Base-by-base conservation (phyloP, 805 yeast genomes). In the Yamadazyma paraphyllophila region DNA sequence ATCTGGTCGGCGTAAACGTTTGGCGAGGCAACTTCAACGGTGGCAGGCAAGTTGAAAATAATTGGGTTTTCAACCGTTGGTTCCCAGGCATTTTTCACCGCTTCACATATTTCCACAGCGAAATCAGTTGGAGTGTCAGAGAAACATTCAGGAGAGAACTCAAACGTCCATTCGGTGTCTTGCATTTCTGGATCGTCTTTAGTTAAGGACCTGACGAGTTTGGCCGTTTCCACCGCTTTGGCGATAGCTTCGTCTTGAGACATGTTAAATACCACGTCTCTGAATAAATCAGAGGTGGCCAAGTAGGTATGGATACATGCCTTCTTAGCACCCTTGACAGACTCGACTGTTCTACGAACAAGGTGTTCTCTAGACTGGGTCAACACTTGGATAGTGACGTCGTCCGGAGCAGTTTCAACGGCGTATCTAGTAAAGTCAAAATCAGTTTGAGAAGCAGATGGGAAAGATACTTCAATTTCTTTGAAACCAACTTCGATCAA, bases 361-460 rank as follows among this genome's bases (percentile, higher is more conserved):
- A 85, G 72, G 50, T 81, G 86, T 58, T 83, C 90, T 66, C 92
- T 75, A n/a, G 85, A 81, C 62, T 83, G 92, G 26, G 85, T 83
- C 45, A 85, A 71, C 47, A 83, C 88, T 68, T 85, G 92, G 55
- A 85, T 81, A 34, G 76, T 63, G 15, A 85, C 91, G 58, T 84
- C 92, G 14, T 76, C 85, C 9, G 92, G 92, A 25, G 88, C 86
- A 56, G 80, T 78, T 61, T 83, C 88, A 36, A 85, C 89, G 6
- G 90, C 91, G 56, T 80, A 85, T 48, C 90, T 72, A 16, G 92
- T 85, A 71, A 85, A 85, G 65, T 85, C 92, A 58, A 85, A 85
- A 67, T 85, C 92, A 6, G 88, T 83, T 61, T 85, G 91, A 3
- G 90, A 84, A 2, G 91, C 91, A 25, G 88, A 82, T 8, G 92